phyloP scores from a whole-genome alignment of 2,329 filamentous ascomycete genomes.

The Colletotrichum sp. region DNA sequence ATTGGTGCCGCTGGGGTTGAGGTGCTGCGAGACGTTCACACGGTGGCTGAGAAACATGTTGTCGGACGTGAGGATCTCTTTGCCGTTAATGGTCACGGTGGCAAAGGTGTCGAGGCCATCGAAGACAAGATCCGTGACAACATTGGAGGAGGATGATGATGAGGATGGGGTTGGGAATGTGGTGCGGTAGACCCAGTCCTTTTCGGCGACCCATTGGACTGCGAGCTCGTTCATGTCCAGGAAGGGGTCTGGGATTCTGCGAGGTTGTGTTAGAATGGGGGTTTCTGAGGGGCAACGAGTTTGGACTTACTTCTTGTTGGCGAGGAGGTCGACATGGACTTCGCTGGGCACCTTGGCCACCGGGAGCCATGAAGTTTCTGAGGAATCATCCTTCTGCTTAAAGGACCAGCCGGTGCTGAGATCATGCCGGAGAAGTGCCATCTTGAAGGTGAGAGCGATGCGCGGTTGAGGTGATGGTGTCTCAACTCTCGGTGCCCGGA shows the following conservation, averaged over 20 bases:
- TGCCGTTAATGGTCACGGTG: constrained; percentile 59
- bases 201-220: constrained; percentile 67
- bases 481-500: not conserved
- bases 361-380: constrained; percentile 34
- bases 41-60: constrained; percentile 70
- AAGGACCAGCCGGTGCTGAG: constrained; percentile 29
- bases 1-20: constrained; percentile 45
- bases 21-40: constrained; percentile 49
- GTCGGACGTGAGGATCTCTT: constrained; percentile 57
- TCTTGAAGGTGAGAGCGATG: not conserved
- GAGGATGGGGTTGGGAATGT: constrained; percentile 30
- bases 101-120: constrained; percentile 70
- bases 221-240: constrained; percentile 65
- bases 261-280: not conserved
- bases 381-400: constrained; percentile 27
- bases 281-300: not conserved
- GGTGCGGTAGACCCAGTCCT: constrained; percentile 62
- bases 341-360: constrained; percentile 38
- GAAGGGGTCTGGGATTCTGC: constrained; percentile 60
- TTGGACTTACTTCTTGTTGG: constrained; percentile 33
- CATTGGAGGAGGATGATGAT: not conserved
- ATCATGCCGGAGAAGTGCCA: not conserved
- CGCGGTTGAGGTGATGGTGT: not conserved
- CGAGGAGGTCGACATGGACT: constrained; percentile 42
- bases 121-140: constrained; percentile 56